Evolutionary conservation across 768 basidiomycete species (phyloP), one percentile per base, ranked within the genome.

Genomic region (Cubamyces lactineus): DNA sequence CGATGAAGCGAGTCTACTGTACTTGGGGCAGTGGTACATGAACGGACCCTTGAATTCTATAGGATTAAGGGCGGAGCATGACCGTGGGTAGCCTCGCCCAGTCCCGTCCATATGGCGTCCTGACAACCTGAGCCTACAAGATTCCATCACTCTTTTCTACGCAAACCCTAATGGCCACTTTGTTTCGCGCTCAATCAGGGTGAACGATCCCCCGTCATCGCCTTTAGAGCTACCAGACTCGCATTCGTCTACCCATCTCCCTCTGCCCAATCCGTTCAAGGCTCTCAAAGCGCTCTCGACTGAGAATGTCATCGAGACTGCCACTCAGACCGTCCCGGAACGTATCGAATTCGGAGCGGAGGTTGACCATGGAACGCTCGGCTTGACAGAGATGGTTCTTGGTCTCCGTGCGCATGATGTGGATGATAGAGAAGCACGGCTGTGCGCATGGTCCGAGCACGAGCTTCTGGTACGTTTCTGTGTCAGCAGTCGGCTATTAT

Each of bases 211-310:
- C 38, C 64, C 78, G 17, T 69, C 74, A 12, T 54, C 46, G 2
- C 66, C 52, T 11, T 46, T 41, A 21, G 73, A 72, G 15, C 61
- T 69, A 26, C 53, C 72, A 19, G 76, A 78, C 24, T 68, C 76
- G 48, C 69, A 74, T 41, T 64, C 63, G 42, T 69, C 64, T 50
- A 70, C 73, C 39, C 53, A 66, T 38, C 70, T 85, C n/a, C 77
- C 79, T 0, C 73, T 89, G n/a, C 78, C 87, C 7, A 88, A 86
- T 62, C 81, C 86, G 3, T 86, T 91, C 77, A 91, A 86, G 69
- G 75, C 78, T 1, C 77, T 84, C 15, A 77, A 78, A 57, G 75
- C 75, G 26, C 77, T 70, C n/a, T 83, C 84, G n/a, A 67, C 77
- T 0, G 87, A 88, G 30, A 76, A 78, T 54, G 53, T 82, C 3